Conservation (phyloP, 495 filamentous ascomycete species). For the Beverwykella pulmonaria region DNA sequence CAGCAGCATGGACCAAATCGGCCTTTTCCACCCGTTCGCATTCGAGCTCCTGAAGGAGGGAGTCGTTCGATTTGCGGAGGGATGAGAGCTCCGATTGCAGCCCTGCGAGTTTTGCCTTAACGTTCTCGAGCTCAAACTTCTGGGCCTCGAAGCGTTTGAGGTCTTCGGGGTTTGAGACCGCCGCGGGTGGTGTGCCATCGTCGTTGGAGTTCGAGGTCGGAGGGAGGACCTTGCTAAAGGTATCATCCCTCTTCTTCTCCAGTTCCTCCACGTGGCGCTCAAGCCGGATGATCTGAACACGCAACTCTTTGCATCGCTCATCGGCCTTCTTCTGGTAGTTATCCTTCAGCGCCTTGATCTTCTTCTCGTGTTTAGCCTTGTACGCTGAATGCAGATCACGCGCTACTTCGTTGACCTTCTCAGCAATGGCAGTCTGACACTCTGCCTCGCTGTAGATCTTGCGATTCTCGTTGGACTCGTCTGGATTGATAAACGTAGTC, state of each 20-base stretch:
- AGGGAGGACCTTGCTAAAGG: slow-evolving; percentile 60
- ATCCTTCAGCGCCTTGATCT: slow-evolving; percentile 92
- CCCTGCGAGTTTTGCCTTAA: slow-evolving; percentile 64
- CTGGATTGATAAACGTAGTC: slow-evolving; percentile 30
- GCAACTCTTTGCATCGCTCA: slow-evolving; percentile 76
- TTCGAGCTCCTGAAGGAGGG: slow-evolving; percentile 66
- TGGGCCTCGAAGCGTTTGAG: slow-evolving; percentile 51
- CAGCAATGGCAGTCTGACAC: slow-evolving; percentile 61
- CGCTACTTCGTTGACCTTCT: slow-evolving; percentile 83
- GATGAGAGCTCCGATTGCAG: slow-evolving; percentile 68
- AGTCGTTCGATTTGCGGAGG: slow-evolving; percentile 65
- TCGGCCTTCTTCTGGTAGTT: slow-evolving; percentile 89
- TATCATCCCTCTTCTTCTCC: slow-evolving; percentile 63
- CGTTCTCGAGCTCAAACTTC: slow-evolving; percentile 57
- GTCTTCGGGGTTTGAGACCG: slow-evolving; percentile 42
- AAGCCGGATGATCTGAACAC: slow-evolving; percentile 67
- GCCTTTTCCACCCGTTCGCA: slow-evolving; percentile 88
- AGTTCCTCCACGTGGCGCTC: slow-evolving; percentile 74
- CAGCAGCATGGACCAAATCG: slow-evolving; percentile 86
- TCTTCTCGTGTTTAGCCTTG: slow-evolving; percentile 93
- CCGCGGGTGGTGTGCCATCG: slow-evolving; percentile 52
- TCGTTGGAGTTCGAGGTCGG: slow-evolving; percentile 39
- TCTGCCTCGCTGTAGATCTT: slow-evolving; percentile 37
- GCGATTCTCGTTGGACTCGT: slow-evolving; percentile 11
- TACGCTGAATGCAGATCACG: slow-evolving; percentile 90